Conservation (phyloP, 495 filamentous ascomycete species). For the Geopyxis carbonaria region DNA sequence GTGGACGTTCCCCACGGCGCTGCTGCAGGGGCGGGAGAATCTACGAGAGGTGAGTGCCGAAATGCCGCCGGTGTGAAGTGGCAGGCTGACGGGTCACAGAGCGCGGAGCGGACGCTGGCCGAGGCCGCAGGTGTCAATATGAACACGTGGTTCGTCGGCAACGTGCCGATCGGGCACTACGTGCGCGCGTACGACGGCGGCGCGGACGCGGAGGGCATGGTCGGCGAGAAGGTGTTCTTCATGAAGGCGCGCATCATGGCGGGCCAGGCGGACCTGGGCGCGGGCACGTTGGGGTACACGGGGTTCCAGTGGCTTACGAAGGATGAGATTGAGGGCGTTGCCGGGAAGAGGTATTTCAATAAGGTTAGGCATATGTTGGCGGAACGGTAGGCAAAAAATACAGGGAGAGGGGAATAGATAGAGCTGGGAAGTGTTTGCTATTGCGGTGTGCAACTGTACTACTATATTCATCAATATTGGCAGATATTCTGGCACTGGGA, state of each 20-base stretch:
- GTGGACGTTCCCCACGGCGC: conserved; percentile 66
- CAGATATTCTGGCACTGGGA: too few species aligned
- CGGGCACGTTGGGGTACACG: conserved; percentile 50
- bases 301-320: conserved; percentile 88
- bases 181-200: conserved; percentile 32
- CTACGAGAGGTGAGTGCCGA: conserved; percentile 53
- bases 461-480: too few species aligned
- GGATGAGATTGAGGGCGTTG: conserved; percentile 58
- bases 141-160: conserved; percentile 97
- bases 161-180: conserved; percentile 71
- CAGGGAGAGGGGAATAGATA: too few species aligned
- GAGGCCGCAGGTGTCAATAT: conserved; percentile 79
- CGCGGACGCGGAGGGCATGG: conserved; percentile 22
- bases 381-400: conserved; percentile 36
- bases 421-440: too few species aligned
- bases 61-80: background rate
- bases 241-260: conserved; percentile 91
- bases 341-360: conserved; percentile 49
- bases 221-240: conserved; percentile 79
- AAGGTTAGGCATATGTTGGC: conserved; percentile 65
- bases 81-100: conserved; percentile 33
- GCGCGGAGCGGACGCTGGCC: conserved; percentile 57
- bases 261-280: conserved; percentile 68
- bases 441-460: too few species aligned
- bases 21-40: conserved; percentile 49